Evolutionary conservation across 768 basidiomycete genomes (phyloP), one percentile per base, ranked within the genome.

Genomic region (Xerocomellus intermedius): DNA sequence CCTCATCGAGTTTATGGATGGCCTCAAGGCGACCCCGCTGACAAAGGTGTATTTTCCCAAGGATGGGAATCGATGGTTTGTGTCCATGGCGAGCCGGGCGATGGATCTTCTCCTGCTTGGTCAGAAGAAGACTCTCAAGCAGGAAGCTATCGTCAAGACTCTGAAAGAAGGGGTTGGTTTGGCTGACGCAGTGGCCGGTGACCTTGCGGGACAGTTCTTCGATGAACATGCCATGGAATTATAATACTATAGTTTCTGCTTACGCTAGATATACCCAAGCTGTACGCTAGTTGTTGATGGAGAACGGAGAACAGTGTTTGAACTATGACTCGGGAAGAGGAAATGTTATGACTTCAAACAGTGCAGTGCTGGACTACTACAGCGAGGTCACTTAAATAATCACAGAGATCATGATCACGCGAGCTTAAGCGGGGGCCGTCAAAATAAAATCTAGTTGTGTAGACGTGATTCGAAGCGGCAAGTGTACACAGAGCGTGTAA

Each of bases 81-180:
- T 57, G 0, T 21, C 5, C 28, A 44, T 65, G 48, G 63, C 55
- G n/a, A 66, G 16, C 16, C 35, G 48, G 22, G 14, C 56, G 24
- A 65, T 53, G 56, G 53, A 57, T 21, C 52, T 66, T 37, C 47
- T 68, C 9, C 4, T 58, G 26, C 50, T 4, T 17, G 54, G 57
- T 16, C 53, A 47, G 36, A 52, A 47, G 33, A 45, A 30, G 42
- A 26, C 48, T 3, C 26, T 68, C 12, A 46, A 49, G 42, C 51
- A 24, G 6, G 64, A 68, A 9, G 35, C 22, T 5, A 10, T 68
- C 39, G 32, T 14, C n/a, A 57, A 55, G 8, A 35, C 22, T 2
- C 51, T 66, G 13, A 55, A 43, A 22, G 66, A 62, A 38, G 59
- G 51, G 38, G 21, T 48, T 14, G 17, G 24, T 7, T 22, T 65